Base-by-base conservation (phyloP, 2,329 filamentous ascomycete species). In the Clathrospora elynae region DNA sequence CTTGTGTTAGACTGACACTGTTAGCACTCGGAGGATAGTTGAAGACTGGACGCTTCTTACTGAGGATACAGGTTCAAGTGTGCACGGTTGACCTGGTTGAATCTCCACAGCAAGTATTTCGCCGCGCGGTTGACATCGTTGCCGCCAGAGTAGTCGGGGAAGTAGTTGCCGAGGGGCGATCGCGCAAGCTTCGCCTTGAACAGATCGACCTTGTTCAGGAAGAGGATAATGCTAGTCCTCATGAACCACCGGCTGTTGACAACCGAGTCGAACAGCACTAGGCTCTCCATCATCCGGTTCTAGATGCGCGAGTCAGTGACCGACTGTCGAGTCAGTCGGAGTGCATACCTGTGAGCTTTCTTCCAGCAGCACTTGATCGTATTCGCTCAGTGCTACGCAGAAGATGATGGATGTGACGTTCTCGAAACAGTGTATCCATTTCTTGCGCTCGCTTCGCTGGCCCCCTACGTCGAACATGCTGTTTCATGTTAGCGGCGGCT, bases 401-500 rank as follows among this genome's bases (percentile, higher is more conserved):
- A 99, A 99, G 59, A 99, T 99, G 71, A 99, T 99, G 3, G 93
- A 97, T 29, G 93, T 99, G 62, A 99, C 93, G 62, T 97, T 97
- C 72, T 99, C 93, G 71, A 99, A 99, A 76, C 93, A 99, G 75
- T 99, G 93, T 67, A 99, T 99, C 93, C 93, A 99, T 76, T 99
- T 99, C 78, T 99, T 99, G 51, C 93, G 83, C 74, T 99, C 93
- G 71, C 92, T 97, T 67, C 93, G 80, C 73, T 99, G 93, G 16
- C 93, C 93, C 51, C 93, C 93, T 4, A 99, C 93, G 71, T 99
- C 93, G 68, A 99, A 99, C 93, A 99, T 99, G 76, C 92, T 97
- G 66, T 54, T 63, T 59, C 56, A 62, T 19, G 53, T 65, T 66
- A 68, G 64, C 57, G 40, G 43, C 55, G 49, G 31, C 26, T 34